These are phyloP conservation scores for Pleodorina starrii DNA, from an alignment of 139 green algal genomes.

Conservation along the genomic window DNA sequence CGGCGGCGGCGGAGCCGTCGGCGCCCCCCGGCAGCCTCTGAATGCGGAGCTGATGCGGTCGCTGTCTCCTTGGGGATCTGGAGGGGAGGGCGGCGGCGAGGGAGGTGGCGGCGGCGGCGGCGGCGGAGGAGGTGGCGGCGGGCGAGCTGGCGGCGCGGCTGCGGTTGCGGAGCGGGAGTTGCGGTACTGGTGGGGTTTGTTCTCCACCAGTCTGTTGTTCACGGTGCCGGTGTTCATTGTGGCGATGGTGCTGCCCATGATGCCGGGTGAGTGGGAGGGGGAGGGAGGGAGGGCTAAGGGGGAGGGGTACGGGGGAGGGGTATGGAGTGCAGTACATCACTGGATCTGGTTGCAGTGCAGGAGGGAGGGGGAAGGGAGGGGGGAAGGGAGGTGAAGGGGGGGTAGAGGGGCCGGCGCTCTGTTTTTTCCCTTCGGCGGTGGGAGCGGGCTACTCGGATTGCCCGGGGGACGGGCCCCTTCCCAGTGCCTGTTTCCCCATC, in stretches of 20 bases:
- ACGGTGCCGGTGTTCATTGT: constrained; percentile 93
- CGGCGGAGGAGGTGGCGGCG: not conserved
- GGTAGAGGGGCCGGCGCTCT: too few relatives aligned
- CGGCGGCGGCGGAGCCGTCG: not conserved
- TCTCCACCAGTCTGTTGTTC: constrained; percentile 70
- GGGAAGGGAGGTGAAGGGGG: too few relatives aligned
- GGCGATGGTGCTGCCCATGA: constrained; percentile 88
- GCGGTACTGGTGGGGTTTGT: constrained; percentile 66
- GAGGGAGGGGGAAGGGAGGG: too few relatives aligned
- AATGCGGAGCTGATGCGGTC: constrained; percentile 52
- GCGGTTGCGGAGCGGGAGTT: constrained; percentile 64
- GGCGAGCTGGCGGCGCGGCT: not conserved
- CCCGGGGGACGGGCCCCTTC: too few relatives aligned
- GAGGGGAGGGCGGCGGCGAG: not conserved
- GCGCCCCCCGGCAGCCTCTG: constrained; percentile 63
- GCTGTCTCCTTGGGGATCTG: not conserved
- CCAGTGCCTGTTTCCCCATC: too few relatives aligned
- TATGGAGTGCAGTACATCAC: too few relatives aligned
- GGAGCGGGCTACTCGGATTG: too few relatives aligned
- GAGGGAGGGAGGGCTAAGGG: not conserved
- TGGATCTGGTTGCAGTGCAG: too few relatives aligned
- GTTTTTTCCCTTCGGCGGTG: too few relatives aligned
- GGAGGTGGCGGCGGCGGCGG: not conserved
- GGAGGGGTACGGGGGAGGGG: not conserved
- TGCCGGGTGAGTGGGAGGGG: constrained; percentile 63